A percentile compares a stretch with the other conserved stretches of the same genome.
Conservation (phyloP, 2,329 filamentous ascomycete species). For the Chrysoporthe puriensis region DNA sequence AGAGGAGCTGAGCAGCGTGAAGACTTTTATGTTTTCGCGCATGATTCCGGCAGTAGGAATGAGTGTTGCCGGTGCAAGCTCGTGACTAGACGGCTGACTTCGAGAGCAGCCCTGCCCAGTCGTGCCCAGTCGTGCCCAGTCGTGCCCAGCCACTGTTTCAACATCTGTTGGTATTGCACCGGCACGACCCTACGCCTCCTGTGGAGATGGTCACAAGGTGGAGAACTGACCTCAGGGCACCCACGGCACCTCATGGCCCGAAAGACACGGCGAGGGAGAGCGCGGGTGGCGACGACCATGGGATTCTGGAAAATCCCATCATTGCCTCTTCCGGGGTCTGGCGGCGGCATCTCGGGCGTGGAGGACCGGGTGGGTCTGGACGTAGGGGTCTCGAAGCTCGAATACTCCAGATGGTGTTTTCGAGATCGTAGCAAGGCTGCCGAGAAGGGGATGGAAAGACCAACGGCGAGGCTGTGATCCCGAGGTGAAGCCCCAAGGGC, state of each 20-base stretch:
- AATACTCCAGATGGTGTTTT: neutral
- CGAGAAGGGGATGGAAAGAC: neutral
- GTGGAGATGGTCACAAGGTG: neutral
- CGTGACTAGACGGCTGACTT: neutral
- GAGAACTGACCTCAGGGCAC: neutral
- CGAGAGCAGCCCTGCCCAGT: neutral
- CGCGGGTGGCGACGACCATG: neutral
- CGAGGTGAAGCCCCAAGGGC: too few species aligned
- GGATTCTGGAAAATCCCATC: neutral
- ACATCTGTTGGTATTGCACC: neutral
- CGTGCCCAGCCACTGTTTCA: neutral
- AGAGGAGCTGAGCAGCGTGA: neutral
- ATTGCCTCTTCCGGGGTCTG: neutral
- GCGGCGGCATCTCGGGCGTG: neutral
- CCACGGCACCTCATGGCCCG: neutral
- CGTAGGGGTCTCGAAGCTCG: neutral
- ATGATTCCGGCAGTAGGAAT: neutral
- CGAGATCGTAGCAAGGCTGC: neutral
- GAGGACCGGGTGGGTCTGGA: neutral
- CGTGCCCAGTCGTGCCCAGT: neutral
- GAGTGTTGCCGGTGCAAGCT: neutral
- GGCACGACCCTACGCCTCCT: neutral
- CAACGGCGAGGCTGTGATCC: slow-evolving; percentile 5
- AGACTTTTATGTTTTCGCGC: neutral
- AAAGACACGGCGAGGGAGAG: neutral